Base-by-base conservation (phyloP, 2,329 filamentous ascomycete genomes). In the Didymella sp. region DNA sequence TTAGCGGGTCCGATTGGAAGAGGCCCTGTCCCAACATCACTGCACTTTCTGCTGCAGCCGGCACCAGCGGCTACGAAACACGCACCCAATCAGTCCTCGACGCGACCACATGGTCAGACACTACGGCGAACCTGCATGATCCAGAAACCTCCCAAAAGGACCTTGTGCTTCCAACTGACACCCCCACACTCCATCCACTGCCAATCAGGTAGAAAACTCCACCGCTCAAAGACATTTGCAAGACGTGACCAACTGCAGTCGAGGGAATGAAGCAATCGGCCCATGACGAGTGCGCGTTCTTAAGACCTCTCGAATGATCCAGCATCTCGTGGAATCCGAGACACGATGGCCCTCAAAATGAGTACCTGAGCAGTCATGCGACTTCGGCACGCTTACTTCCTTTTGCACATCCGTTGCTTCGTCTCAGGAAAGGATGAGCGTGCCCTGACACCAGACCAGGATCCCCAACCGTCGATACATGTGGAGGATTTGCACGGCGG, bases 191-290 rank as follows among this genome's bases (percentile, higher is more conserved):
- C 64, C 21, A 42, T 17, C 42, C 37, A 15, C 43, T 54, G 43
- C 51, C 69, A 72, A 70, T 69, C 49, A 57, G 53, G 42, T 57
- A 60, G n/a, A 64, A 60, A 60, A 58, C 60, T 60, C 55, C 56
- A 59, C 62, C 57, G 51, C 57, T 58, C 49, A 46, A 48, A 51
- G 44, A 46, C 54, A 58, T 60, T 65, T 56, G 55, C 63, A 51
- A 63, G 63, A 67, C 67, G 59, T 69, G 67, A 67, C 69, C 66
- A 71, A 67, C 58, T 33, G 37, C 47, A 45, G 54, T 48, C 51
- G 42, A 24, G 35, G 53, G 55, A 60, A 60, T 57, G 61, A 65
- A 65, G 64, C 63, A 61, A 49, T 38, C 46, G 48, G 54, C 38
- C 43, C 48, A 46, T 54, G 35, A 48, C 59, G 46, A 21, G 47